These are phyloP conservation scores for Aurinia saxatilis DNA, from an alignment of 345 rosid species.

Conservation along the genomic window DNA sequence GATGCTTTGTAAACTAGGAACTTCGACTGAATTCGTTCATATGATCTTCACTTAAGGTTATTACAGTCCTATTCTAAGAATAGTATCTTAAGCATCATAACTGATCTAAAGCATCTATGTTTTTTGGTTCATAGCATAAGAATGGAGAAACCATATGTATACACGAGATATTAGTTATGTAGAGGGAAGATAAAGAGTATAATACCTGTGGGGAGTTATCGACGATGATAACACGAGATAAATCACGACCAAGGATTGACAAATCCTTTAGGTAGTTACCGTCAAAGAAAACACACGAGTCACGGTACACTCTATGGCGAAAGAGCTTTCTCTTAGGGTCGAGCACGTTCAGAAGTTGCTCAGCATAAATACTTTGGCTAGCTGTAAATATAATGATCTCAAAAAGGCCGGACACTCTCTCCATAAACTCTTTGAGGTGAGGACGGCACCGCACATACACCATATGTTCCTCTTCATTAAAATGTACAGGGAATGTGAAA, in stretches of 20 bases:
- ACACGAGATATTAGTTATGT: not conserved
- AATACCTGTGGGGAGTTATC: slow-evolving; percentile 99
- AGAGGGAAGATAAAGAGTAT: not conserved
- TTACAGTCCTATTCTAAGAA: not conserved
- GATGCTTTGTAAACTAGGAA: not conserved
- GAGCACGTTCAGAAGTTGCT: slow-evolving; percentile 95
- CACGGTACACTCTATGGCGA: slow-evolving; percentile 92
- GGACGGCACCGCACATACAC: slow-evolving; percentile 95
- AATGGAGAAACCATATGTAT: not conserved
- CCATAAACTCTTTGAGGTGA: slow-evolving; percentile 82
- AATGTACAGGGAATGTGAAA: slow-evolving; percentile 86
- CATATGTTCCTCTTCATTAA: slow-evolving; percentile 74
- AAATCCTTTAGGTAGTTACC: slow-evolving; percentile 95
- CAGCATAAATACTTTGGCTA: slow-evolving; percentile 95
- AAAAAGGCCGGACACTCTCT: slow-evolving; percentile 70
- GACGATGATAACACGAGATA: slow-evolving; percentile 72
- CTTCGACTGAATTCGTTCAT: not conserved
- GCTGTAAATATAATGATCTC: slow-evolving; percentile 97
- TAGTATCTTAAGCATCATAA: not conserved
- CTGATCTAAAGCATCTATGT: not conserved
- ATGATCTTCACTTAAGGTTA: not conserved
- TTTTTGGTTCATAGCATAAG: not conserved
- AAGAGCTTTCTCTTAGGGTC: slow-evolving; percentile 91
- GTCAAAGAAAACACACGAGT: slow-evolving; percentile 90
- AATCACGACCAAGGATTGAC: slow-evolving; percentile 91